phyloP scores from a whole-genome alignment of 2,329 filamentous ascomycete genomes.

The Penicillium capsulatum region DNA sequence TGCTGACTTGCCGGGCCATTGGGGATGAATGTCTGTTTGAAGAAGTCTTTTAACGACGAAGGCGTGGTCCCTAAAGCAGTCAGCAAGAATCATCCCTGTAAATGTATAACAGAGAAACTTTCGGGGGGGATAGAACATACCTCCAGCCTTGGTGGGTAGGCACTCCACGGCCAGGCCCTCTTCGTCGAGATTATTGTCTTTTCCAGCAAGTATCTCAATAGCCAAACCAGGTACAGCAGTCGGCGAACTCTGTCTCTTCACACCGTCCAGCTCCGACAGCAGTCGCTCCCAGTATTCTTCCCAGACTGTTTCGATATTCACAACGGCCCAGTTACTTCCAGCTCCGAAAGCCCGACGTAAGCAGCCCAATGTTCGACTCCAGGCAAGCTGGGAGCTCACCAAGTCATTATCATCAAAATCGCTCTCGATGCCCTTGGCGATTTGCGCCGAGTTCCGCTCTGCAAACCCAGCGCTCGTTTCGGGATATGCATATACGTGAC shows the following conservation, averaged over 20 bases:
- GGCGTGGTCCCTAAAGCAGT: conserved; percentile 18
- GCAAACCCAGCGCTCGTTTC: conserved; percentile 60
- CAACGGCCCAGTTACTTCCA: conserved; percentile 26
- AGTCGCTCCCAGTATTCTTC: conserved; percentile 33
- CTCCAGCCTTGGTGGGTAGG: conserved; percentile 36
- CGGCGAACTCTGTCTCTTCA: conserved; percentile 13
- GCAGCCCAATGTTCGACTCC: conserved; percentile 57
- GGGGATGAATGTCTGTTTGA: conserved; percentile 51
- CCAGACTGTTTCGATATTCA: conserved; percentile 39
- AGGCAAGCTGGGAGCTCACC: conserved; percentile 59
- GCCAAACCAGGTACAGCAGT: conserved; percentile 14
- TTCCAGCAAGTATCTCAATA: conserved; percentile 6
- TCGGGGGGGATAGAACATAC: conserved; percentile 20
- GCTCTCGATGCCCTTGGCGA: background rate
- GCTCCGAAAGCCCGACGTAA: conserved; percentile 57
- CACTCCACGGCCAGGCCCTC: conserved; percentile 31
- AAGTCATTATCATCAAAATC: conserved; percentile 6
- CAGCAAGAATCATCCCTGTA: background rate
- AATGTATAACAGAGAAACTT: conserved; percentile 9
- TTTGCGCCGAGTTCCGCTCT: conserved; percentile 49
- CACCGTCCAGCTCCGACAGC: conserved; percentile 16
- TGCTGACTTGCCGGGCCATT: conserved; percentile 45
- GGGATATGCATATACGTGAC: conserved; percentile 50
- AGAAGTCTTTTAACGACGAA: conserved; percentile 43
- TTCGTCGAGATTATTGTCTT: conserved; percentile 5